Evolutionary conservation across 768 basidiomycete genomes (phyloP).

Genomic region (Trametes villosa): DNA sequence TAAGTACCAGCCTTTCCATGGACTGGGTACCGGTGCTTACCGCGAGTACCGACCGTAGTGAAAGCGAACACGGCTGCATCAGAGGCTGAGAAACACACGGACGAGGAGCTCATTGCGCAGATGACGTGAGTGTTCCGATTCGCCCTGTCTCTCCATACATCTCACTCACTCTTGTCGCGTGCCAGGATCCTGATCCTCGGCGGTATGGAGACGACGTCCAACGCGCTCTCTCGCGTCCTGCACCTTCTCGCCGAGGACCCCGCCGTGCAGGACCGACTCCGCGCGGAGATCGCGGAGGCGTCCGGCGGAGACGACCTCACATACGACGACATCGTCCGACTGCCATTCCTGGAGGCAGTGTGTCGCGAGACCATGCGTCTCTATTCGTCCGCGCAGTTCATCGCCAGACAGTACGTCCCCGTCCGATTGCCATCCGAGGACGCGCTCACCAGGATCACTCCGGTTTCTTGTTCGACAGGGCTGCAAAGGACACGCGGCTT

Average conservation of each 20-base stretch:
- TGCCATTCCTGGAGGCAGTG: constrained; percentile 69
- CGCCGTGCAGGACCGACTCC: constrained; percentile 40
- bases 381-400: constrained; percentile 28
- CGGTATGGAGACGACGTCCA: constrained; percentile 33
- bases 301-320: constrained; percentile 36
- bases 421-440: too few species aligned
- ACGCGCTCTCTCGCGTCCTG: constrained; percentile 25
- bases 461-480: too few species aligned
- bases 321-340: constrained; percentile 18
- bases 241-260: constrained; percentile 33
- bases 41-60: not conserved
- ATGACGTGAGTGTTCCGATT: constrained; percentile 14
- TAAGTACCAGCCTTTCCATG: constrained; percentile 21
- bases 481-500: constrained; percentile 41
- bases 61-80: constrained; percentile 20
- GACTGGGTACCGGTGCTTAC: not conserved
- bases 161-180: not conserved
- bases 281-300: constrained; percentile 25
- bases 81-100: constrained; percentile 14
- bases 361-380: constrained; percentile 61
- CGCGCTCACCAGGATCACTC: too few species aligned
- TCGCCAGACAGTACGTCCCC: constrained; percentile 11
- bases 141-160: not conserved
- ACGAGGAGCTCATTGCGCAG: constrained; percentile 21
- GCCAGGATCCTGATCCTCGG: constrained; percentile 28